Base-by-base conservation (phyloP, 129 eudicot species). In the Pulicaria dysenterica region DNA sequence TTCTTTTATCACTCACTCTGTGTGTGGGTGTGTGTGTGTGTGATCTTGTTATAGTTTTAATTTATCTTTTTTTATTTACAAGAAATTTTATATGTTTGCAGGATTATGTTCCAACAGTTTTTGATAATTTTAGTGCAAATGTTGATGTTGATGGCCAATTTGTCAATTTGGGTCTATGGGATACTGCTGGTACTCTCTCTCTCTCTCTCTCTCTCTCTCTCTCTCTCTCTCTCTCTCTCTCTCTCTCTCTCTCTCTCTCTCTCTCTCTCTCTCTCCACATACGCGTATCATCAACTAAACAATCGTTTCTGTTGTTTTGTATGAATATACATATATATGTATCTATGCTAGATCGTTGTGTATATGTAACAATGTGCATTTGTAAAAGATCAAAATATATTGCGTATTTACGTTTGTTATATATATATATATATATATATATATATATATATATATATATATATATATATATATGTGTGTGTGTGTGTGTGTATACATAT, bases 81-180 rank as follows among this genome's bases (percentile, higher is more conserved):
- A 5, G 3, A 24, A 31, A 34, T 3, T 13, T 47, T 13, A 38
- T 63, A 64, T 69, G 16, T 72, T 76, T 70, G 56, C 77, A 88
- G 95, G 95, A 88, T 81, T 88, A 88, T 85, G 90, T 88, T 13
- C 95, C 95, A 24, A 88, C 95, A 43, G 95, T 88, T 56, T 88
- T 88, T 80, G 95, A 88, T 53, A 88, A 88, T 46, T 88, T 88
- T 78, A 88, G 95, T 78, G 95, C 95, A 61, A 88, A 83, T 81
- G 95, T 85, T 39, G 72, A 34, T 72, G 95, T 88, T 73, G 95
- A 88, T 85, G 95, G 90, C 66, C 79, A 78, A 78, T 76, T 82
- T 83, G 85, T 88, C 71, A 88, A 83, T 74, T 67, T 88, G 77
- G 95, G 95, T 72, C 85, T 88, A 50, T 88, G 95, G 95, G 95